Evolutionary conservation across 495 filamentous ascomycete genomes (phyloP).

Genomic region (Lasiosphaeris hirsuta): DNA sequence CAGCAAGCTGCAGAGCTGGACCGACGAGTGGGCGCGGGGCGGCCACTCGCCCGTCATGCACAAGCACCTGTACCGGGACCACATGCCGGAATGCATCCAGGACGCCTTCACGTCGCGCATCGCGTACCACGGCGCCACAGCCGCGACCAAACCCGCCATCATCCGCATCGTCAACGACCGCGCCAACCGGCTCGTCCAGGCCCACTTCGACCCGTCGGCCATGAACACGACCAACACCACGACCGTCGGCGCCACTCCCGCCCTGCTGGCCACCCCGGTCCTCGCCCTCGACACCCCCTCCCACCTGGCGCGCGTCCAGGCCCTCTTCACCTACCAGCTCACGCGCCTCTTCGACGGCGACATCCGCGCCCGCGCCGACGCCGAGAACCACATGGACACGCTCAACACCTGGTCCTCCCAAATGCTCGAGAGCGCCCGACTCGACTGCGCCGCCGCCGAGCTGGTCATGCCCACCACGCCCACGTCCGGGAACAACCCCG

Average conservation of each 20-base stretch:
- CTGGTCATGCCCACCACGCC: neutral
- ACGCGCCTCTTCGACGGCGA: slow-evolving; percentile 58
- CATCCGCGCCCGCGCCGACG: slow-evolving; percentile 45
- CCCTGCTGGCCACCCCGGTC: neutral
- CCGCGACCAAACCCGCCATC: slow-evolving; percentile 17
- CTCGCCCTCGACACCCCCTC: slow-evolving; percentile 12
- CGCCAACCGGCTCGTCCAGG: slow-evolving; percentile 12
- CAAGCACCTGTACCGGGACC: slow-evolving; percentile 29
- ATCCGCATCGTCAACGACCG: slow-evolving; percentile 28
- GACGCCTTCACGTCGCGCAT: slow-evolving; percentile 27
- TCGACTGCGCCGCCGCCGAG: slow-evolving; percentile 20
- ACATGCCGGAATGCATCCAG: slow-evolving; percentile 31
- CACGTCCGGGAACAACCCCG: neutral
- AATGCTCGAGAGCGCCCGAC: slow-evolving; percentile 30
- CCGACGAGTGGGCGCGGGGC: slow-evolving; percentile 20
- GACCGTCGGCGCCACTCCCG: neutral
- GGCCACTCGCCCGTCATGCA: slow-evolving; percentile 39
- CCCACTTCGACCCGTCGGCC: too few species aligned
- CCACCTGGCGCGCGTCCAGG: slow-evolving; percentile 45
- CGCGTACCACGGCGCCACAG: slow-evolving; percentile 22
- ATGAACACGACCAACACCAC: too few species aligned
- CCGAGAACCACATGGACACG: slow-evolving; percentile 43
- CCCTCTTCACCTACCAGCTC: slow-evolving; percentile 50
- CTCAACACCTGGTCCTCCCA: slow-evolving; percentile 41
- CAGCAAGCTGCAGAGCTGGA: slow-evolving; percentile 23